Conservation (phyloP, 768 basidiomycete species). For the Mycena metata region DNA sequence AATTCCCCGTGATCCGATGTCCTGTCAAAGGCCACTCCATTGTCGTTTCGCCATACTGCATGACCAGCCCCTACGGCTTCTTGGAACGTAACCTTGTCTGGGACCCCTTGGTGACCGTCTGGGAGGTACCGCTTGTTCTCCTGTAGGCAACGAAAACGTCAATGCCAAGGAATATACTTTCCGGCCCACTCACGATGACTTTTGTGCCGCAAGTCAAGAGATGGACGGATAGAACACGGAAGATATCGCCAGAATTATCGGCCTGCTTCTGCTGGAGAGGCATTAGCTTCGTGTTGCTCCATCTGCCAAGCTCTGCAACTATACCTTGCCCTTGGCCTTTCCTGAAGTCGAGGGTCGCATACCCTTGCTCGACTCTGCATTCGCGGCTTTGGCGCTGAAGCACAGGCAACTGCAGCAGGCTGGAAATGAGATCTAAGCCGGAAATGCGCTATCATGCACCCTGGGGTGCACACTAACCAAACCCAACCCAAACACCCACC, state of each 20-base stretch:
- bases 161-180: no score
- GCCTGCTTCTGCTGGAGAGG: no score
- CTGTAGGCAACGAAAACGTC: not conserved
- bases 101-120: not conserved
- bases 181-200: not conserved
- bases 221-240: not conserved
- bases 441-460: no score
- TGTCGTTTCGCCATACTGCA: not conserved
- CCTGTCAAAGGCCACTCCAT: slow-evolving; percentile 1
- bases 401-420: no score
- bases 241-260: no score
- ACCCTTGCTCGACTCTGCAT: not conserved
- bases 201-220: not conserved
- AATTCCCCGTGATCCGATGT: not conserved
- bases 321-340: not conserved
- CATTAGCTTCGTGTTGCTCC: no score
- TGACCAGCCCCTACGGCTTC: not conserved
- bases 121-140: not conserved
- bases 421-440: no score
- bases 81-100: not conserved
- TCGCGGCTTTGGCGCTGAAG: not conserved
- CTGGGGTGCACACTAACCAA: no score
- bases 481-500: no score
- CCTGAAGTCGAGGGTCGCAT: slow-evolving; percentile 5
- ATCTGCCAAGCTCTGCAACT: no score